A percentile compares a stretch with the other conserved stretches of the same genome.
Conservation (phyloP, 176 grass and related monocot genomes). For the Hordeum vulgare region MorexV3_pseudomolecules_assembly NC_058524.1:604425196-604425695, state of each 20-base stretch:
- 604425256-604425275: not conserved
- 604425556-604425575: not conserved
- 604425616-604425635: not conserved
- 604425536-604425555: not conserved
- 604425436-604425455: not conserved
- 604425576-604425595: not conserved
- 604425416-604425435: not conserved
- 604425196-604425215: slow-evolving; percentile 9
- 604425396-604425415: not conserved
- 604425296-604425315: not conserved
- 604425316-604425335: not conserved
- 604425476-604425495: not conserved
- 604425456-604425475: not conserved
- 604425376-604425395: not conserved
- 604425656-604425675: not conserved
- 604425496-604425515: not conserved
- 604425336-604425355: not conserved
- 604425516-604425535: not conserved
- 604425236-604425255: slow-evolving; percentile 5
- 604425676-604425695: not conserved
- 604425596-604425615: not conserved
- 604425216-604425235: not conserved
- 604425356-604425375: not conserved
- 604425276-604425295: slow-evolving; percentile 7
- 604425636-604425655: not conserved